phyloP scores from a whole-genome alignment of 257 asterid genomes.

The Penstemon newberryi region DNA sequence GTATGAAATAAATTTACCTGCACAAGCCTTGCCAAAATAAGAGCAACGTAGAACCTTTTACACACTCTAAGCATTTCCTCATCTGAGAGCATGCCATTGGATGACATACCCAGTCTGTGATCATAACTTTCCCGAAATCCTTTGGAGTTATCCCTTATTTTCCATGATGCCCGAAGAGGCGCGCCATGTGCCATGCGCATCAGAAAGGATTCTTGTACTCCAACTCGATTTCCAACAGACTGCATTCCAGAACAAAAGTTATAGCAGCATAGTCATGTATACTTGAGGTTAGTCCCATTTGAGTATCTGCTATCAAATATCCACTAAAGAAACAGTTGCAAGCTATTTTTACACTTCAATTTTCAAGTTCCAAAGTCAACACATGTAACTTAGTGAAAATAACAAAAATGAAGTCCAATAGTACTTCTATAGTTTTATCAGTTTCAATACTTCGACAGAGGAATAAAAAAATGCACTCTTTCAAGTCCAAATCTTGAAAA shows the following conservation, averaged over 20 bases:
- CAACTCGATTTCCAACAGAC: conserved; percentile 97
- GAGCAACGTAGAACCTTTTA: conserved; percentile 87
- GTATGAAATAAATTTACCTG: conserved; percentile 55
- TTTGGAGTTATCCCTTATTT: conserved; percentile 53
- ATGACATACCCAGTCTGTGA: conserved; percentile 38
- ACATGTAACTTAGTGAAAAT: conserved; percentile 12
- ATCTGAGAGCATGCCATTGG: conserved; percentile 55
- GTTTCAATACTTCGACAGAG: conserved; percentile 1
- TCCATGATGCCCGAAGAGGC: conserved; percentile 52
- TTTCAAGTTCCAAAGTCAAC: conserved; percentile 11
- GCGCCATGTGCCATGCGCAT: conserved; percentile 99
- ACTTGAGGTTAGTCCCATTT: conserved; percentile 20
- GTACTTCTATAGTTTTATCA: not conserved
- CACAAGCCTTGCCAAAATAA: conserved; percentile 88
- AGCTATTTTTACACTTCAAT: not conserved
- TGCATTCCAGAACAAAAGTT: conserved; percentile 43
- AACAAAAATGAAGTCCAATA: conserved; percentile 12
- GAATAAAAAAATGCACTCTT: not conserved
- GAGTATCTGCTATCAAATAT: conserved; percentile 4
- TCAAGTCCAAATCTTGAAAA: not conserved
- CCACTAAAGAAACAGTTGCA: conserved; percentile 18
- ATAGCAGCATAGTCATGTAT: conserved; percentile 17
- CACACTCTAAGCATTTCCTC: conserved; percentile 88
- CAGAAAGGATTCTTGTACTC: conserved; percentile 91
- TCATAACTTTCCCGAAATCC: conserved; percentile 52